Evolutionary conservation across 1,139 yeast genomes (phyloP), one percentile per base, ranked within the genome.

Genomic region (Wickerhamomyces sp.): DNA sequence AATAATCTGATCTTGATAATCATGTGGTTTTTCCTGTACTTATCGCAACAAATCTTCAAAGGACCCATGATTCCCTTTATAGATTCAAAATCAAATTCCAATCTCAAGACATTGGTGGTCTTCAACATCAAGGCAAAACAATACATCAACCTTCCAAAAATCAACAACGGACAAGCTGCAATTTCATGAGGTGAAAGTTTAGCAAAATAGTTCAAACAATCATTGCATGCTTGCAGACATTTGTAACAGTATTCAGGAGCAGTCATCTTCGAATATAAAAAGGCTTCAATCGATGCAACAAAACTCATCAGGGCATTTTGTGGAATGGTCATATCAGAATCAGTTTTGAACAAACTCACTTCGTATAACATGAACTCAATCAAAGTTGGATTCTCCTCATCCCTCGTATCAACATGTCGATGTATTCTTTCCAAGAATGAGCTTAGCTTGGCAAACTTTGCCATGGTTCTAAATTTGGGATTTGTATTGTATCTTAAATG

Each of bases 231-330:
- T 16, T 64, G 61, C 4, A 81, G 66, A 44, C 86, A 78, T 36
- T 66, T 68, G 6, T 34, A 26, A 55, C 57, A 36, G 56, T 62
- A 40, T 65, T 70, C 36, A 72, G 52, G 26, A 63, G 67, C 5
- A 76, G 77, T 52, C 80, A 93, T 55, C 6, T 83, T 79, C 49
- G 87, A 93, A 51, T 82, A 83, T 15, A 86, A 59, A 51, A 77
- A 82, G 0, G 91, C 89, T 46, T 82, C 86, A 12, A 83, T 78
- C 0, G 91, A 72, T 45, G 72, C 73, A 45, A 67, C 72, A 55
- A 70, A 79, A 0, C 51, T 53, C 12, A 39, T 38, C 17, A 44
- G 14, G 2, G 41, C 42, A 28, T 46, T 47, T 14, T 42, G 44
- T 18, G 45, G 47, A 2, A 41, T 16, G 3, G 50, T 8, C 12